phyloP scores from a whole-genome alignment of 1,284 basidiomycete species.

The Cutaneotrichosporon sp. region DNA sequence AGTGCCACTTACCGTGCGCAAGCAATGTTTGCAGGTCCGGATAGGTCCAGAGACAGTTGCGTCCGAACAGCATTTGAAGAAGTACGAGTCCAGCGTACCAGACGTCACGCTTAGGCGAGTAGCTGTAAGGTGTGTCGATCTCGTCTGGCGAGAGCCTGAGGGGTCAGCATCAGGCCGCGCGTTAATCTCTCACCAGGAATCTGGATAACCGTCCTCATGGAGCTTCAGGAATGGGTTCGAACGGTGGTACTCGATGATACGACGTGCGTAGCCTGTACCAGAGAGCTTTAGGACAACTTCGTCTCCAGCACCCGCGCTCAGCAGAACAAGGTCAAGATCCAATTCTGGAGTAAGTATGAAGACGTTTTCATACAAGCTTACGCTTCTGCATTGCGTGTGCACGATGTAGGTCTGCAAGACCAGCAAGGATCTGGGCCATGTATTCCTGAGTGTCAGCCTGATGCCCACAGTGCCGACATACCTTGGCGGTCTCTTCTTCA shows the following conservation, averaged over 20 bases:
- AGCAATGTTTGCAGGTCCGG: slow-evolving; percentile 34
- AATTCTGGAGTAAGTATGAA: slow-evolving; percentile 22
- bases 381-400: slow-evolving; percentile 40
- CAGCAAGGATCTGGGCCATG: slow-evolving; percentile 39
- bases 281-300: slow-evolving; percentile 35
- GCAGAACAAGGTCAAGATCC: slow-evolving; percentile 35
- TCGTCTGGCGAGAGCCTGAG: slow-evolving; percentile 44
- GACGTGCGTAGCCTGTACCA: slow-evolving; percentile 40
- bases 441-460: slow-evolving; percentile 29
- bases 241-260: slow-evolving; percentile 44
- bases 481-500: slow-evolving; percentile 37
- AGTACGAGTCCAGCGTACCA: slow-evolving; percentile 46
- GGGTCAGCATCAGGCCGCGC: not conserved
- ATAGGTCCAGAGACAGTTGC: slow-evolving; percentile 32
- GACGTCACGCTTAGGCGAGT: slow-evolving; percentile 43
- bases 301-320: slow-evolving; percentile 24
- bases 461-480: too few relatives aligned
- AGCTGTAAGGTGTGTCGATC: slow-evolving; percentile 41
- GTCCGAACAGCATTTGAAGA: slow-evolving; percentile 42
- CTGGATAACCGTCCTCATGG: slow-evolving; percentile 31
- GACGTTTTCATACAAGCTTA: slow-evolving; percentile 17
- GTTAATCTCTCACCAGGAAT: slow-evolving; percentile 34
- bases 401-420: slow-evolving; percentile 37
- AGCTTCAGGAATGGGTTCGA: slow-evolving; percentile 45
- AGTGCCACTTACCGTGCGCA: slow-evolving; percentile 30